Conservation (phyloP, 371 early-diverging fungal species). For the Basidiobolus meristosporus region DNA sequence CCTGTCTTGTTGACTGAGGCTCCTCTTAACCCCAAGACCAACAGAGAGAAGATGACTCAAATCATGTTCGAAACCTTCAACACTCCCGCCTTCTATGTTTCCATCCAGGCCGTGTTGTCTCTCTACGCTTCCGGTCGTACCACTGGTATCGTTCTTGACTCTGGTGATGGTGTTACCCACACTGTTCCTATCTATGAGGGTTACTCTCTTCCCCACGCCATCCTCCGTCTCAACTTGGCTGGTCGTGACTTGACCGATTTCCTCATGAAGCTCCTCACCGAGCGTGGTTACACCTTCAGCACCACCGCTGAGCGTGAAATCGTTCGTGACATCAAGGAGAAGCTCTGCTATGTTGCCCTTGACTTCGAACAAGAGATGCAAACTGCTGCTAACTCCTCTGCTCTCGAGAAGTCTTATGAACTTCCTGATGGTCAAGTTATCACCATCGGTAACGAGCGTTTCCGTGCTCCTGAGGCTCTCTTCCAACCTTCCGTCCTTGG, state of each 20-base stretch:
- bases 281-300: slow-evolving; percentile 97
- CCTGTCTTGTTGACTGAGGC: slow-evolving; percentile 99
- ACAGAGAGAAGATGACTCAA: slow-evolving; percentile 99
- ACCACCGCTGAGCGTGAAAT: slow-evolving; percentile 99
- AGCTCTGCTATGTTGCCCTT: slow-evolving; percentile 97
- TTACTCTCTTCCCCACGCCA: slow-evolving; percentile 97
- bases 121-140: slow-evolving; percentile 98
- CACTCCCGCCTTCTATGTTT: slow-evolving; percentile 96
- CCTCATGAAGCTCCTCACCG: slow-evolving; percentile 92
- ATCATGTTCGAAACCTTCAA: slow-evolving; percentile 99
- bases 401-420: slow-evolving; percentile 95
- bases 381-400: slow-evolving; percentile 81
- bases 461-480: slow-evolving; percentile 97
- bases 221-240: slow-evolving; percentile 89
- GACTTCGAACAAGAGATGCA: slow-evolving; percentile 98
- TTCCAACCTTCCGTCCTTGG: slow-evolving; percentile 97
- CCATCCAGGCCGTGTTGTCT: slow-evolving; percentile 97
- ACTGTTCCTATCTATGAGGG: slow-evolving; percentile 99
- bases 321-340: slow-evolving; percentile 99
- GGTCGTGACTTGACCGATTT: slow-evolving; percentile 97
- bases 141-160: slow-evolving; percentile 99
- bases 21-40: slow-evolving; percentile 98
- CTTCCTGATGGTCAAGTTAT: slow-evolving; percentile 99
- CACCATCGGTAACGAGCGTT: slow-evolving; percentile 96
- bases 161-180: slow-evolving; percentile 99